Evolutionary conservation across 164 flowering plant genomes (phyloP).

Genomic region (Chloranthus sessilifolius): DNA sequence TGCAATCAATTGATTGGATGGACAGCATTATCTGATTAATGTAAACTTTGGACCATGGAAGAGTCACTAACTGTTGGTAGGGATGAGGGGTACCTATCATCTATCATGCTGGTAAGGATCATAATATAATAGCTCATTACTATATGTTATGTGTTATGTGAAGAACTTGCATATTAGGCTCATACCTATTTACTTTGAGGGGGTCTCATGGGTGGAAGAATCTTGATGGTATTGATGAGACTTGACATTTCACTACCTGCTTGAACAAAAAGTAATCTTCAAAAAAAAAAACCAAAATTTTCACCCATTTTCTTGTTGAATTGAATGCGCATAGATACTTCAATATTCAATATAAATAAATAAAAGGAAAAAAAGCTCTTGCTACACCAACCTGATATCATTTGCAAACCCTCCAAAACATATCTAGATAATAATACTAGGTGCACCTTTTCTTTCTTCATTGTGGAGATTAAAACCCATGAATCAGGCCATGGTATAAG

Average conservation of each 20-base stretch:
- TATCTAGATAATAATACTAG: background rate
- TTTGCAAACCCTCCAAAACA: conserved; percentile 1
- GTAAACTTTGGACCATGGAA: too few relatives aligned
- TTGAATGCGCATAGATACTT: too few relatives aligned
- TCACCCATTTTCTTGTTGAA: too few relatives aligned
- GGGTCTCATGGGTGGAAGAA: conserved; percentile 17
- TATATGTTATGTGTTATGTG: background rate
- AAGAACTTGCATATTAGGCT: background rate
- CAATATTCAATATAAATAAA: too few relatives aligned
- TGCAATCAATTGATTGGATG: too few relatives aligned
- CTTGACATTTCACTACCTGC: conserved; percentile 10
- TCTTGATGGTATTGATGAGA: conserved; percentile 8
- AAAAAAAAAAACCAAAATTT: background rate
- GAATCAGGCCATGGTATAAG: conserved; percentile 10
- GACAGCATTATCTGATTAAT: too few relatives aligned
- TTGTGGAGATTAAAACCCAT: background rate
- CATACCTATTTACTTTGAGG: background rate
- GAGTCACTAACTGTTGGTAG: too few relatives aligned
- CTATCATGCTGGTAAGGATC: too few relatives aligned
- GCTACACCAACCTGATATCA: conserved; percentile 1
- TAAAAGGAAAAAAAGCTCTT: too few relatives aligned
- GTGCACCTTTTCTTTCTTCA: conserved; percentile 1
- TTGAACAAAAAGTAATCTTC: too few relatives aligned
- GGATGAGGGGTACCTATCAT: too few relatives aligned
- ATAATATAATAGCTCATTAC: background rate